Base-by-base conservation (phyloP, 257 asterid species). In the Verbascum thapsus region DNA sequence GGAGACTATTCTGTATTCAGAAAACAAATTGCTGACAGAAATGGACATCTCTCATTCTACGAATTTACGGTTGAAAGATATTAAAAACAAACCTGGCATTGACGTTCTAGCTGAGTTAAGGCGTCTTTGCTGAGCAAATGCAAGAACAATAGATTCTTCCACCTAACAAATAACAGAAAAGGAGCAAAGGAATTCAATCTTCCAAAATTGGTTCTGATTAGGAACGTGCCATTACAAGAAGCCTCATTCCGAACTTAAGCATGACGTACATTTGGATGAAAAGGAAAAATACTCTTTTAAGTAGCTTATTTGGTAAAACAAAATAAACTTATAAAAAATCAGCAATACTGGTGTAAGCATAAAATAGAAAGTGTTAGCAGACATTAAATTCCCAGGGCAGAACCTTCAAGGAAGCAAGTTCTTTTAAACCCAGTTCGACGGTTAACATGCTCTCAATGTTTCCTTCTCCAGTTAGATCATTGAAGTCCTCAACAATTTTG, bases 371-470 rank as follows among this genome's bases (percentile, higher is more conserved):
- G 42, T 63, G 10, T 17, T 16, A 13, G 56, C 57, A 44, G 32
- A 26, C 52, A 26, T 26, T 13, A 39, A 43, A 40, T 39, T 41
- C 52, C 10, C 1, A 32, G 59, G 69, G 58, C 59, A 54, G 64
- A 50, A 91, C 98, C 98, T 91, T 86, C 76, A 91, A 73, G 5
- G 95, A 86, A 77, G 90, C 82, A 70, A 91, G 95, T 76, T 91
- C 98, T 53, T 86, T 91, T 67, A 91, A 76, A 35, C 98, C 98
- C 96, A 83, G 83, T 75, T 91, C 98, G 72, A 88, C 95, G 41
- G 88, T 72, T 68, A 91, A 92, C 95, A 87, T 86, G 84, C 96
- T 91, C 81, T 91, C 98, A 64, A 88, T 91, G 73, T 88, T 88
- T 61, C 98, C 96, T 77, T 91, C 98, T 72, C 91, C 96, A 56